phyloP scores from a whole-genome alignment of 1,284 basidiomycete genomes.

The Clitocybe nebularis region DNA sequence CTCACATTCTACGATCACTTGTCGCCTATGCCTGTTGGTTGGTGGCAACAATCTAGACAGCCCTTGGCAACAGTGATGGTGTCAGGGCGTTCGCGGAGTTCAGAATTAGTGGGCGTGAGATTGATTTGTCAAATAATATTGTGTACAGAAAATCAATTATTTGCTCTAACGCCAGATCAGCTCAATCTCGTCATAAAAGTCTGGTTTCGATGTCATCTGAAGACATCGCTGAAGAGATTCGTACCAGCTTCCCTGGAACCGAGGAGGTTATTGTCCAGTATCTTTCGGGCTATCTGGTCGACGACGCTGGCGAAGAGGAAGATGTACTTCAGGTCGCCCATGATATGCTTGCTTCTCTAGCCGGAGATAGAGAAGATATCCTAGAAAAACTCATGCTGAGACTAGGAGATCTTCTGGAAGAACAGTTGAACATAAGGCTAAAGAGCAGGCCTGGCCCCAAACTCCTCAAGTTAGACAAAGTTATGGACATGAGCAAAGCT shows the following conservation, averaged over 20 bases:
- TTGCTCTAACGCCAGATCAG: too few species aligned
- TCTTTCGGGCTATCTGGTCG: slow-evolving; percentile 87
- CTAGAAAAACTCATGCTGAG: slow-evolving; percentile 65
- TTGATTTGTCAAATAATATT: too few species aligned
- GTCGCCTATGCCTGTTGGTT: too few species aligned
- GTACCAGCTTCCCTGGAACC: slow-evolving; percentile 77
- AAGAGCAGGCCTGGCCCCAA: slow-evolving; percentile 57
- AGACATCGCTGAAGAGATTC: slow-evolving; percentile 78
- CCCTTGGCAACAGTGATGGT: too few species aligned
- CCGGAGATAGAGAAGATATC: slow-evolving; percentile 47
- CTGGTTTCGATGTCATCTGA: slow-evolving; percentile 60
- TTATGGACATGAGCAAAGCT: slow-evolving; percentile 90
- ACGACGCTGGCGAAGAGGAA: slow-evolving; percentile 91
- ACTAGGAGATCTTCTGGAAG: slow-evolving; percentile 64
- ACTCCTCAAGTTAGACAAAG: slow-evolving; percentile 83
- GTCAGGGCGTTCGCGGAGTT: too few species aligned
- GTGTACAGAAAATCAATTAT: too few species aligned
- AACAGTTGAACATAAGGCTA: slow-evolving; percentile 54
- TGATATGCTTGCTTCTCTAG: slow-evolving; percentile 74
- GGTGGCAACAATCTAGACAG: too few species aligned
- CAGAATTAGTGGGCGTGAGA: too few species aligned
- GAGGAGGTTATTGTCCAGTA: slow-evolving; percentile 94
- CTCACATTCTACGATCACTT: too few species aligned
- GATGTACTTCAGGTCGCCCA: slow-evolving; percentile 80
- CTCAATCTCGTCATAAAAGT: too few species aligned